These are phyloP conservation scores for Sugiyamaella mastotermitis DNA, from an alignment of 805 yeast species.

Conservation along the genomic window DNA sequence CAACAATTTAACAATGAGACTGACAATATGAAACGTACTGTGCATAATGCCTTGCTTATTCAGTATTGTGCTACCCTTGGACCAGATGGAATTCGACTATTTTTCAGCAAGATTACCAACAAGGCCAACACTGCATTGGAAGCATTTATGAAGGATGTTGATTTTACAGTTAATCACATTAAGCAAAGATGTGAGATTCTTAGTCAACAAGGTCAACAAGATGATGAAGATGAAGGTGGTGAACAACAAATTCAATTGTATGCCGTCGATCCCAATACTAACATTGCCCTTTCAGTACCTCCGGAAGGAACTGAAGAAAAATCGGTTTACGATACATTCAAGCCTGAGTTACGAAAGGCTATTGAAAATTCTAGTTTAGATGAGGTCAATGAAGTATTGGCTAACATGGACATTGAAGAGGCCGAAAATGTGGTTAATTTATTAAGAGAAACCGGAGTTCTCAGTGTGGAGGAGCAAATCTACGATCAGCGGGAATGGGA, in stretches of 20 bases:
- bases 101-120: slow-evolving; percentile 52
- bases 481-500: slow-evolving; percentile 35
- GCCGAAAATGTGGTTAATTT: slow-evolving; percentile 73
- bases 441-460: slow-evolving; percentile 75
- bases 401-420: slow-evolving; percentile 60
- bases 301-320: slow-evolving; percentile 30
- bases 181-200: slow-evolving; percentile 66
- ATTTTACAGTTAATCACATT: slow-evolving; percentile 70
- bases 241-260: slow-evolving; percentile 83
- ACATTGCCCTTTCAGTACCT: slow-evolving; percentile 68
- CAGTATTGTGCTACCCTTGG: slow-evolving; percentile 55
- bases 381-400: slow-evolving; percentile 77
- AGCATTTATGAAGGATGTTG: slow-evolving; percentile 70
- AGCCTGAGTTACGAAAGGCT: slow-evolving; percentile 68
- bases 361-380: slow-evolving; percentile 66
- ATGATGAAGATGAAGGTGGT: slow-evolving; percentile 40
- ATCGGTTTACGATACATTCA: slow-evolving; percentile 47
- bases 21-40: slow-evolving; percentile 49
- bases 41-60: slow-evolving; percentile 72
- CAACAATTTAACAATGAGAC: slow-evolving; percentile 49
- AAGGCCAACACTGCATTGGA: slow-evolving; percentile 53
- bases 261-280: slow-evolving; percentile 77
- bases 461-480: slow-evolving; percentile 62
- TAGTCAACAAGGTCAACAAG: slow-evolving; percentile 40
- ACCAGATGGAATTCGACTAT: slow-evolving; percentile 51